A percentile compares a stretch with the other conserved stretches of the same genome.
Evolutionary conservation across 1,139 yeast species (phyloP).

Genomic region (Meyerozyma sp.): DNA sequence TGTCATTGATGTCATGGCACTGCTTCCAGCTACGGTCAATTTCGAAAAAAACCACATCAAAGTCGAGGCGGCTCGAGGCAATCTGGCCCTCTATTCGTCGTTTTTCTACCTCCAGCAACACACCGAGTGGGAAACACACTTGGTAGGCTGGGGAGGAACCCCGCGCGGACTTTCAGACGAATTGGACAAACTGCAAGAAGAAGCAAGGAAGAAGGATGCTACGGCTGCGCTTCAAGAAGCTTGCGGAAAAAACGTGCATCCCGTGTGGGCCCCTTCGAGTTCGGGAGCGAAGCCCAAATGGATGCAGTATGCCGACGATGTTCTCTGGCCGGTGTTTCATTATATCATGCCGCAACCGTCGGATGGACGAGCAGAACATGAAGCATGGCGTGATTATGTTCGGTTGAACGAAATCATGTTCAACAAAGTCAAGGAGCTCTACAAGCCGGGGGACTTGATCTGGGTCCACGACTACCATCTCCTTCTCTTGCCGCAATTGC

Average conservation of each 20-base stretch:
- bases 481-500: slow-evolving; percentile 75
- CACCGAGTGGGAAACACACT: slow-evolving; percentile 79
- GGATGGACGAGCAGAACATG: slow-evolving; percentile 65
- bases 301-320: slow-evolving; percentile 85
- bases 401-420: slow-evolving; percentile 88
- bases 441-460: slow-evolving; percentile 85
- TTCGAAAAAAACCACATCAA: slow-evolving; percentile 35
- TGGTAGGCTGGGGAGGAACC: slow-evolving; percentile 97
- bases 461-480: slow-evolving; percentile 95
- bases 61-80: slow-evolving; percentile 69
- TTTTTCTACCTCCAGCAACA: slow-evolving; percentile 58
- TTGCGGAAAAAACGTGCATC: slow-evolving; percentile 59
- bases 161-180: slow-evolving; percentile 4
- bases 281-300: slow-evolving; percentile 27
- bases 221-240: slow-evolving; percentile 37
- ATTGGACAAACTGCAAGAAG: slow-evolving; percentile 37
- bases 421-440: slow-evolving; percentile 64
- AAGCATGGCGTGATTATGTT: slow-evolving; percentile 91
- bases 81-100: slow-evolving; percentile 79
- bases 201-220: slow-evolving; percentile 54
- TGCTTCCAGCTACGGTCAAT: slow-evolving; percentile 57
- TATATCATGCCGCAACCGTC: slow-evolving; percentile 69
- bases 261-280: slow-evolving; percentile 83
- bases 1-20: slow-evolving; percentile 63
- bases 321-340: slow-evolving; percentile 92